A percentile compares a stretch with the other conserved stretches of the same genome.
Conservation (phyloP, 1,284 basidiomycete species). For the Sporisorium sorghi region DNA sequence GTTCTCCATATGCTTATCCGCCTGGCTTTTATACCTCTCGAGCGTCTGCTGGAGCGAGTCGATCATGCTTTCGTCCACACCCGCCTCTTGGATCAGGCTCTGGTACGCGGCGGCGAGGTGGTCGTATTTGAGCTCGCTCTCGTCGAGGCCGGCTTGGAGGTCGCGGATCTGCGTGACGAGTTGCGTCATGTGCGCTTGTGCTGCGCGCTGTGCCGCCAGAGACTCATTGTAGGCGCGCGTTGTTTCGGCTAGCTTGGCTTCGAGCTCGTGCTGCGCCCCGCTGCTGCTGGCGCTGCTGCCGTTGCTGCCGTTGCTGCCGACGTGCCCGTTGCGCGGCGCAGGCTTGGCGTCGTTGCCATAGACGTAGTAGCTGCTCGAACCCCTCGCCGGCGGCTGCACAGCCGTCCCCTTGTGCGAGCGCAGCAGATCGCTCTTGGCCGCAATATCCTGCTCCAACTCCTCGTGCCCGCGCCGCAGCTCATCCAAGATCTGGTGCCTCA, state of each 20-base stretch:
- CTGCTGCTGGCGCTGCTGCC: constrained; percentile 26
- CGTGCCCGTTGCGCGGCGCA: too few relatives aligned
- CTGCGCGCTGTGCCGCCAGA: constrained; percentile 78
- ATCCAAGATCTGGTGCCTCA: constrained; percentile 77
- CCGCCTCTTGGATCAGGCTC: constrained; percentile 45
- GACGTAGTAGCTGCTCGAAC: constrained; percentile 48
- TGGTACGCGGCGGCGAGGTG: constrained; percentile 52
- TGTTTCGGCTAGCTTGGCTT: constrained; percentile 74
- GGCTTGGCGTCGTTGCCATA: constrained; percentile 38
- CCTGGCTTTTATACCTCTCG: constrained; percentile 56
- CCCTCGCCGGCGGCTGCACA: constrained; percentile 7
- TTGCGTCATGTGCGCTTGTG: constrained; percentile 83
- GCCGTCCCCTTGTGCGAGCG: constrained; percentile 40
- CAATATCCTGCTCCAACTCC: constrained; percentile 64
- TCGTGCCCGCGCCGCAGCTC: constrained; percentile 74
- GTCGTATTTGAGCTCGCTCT: constrained; percentile 75
- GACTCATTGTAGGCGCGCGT: constrained; percentile 83
- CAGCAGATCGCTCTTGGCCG: constrained; percentile 61
- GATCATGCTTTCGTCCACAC: constrained; percentile 53
- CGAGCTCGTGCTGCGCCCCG: constrained; percentile 72
- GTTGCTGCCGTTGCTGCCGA: neutral
- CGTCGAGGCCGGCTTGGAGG: constrained; percentile 81
- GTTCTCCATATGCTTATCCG: constrained; percentile 54
- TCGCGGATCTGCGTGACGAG: constrained; percentile 86
- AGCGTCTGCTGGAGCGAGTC: constrained; percentile 38